Evolutionary conservation across 116 monocot genomes (phyloP), one percentile per base, ranked within the genome.

Genomic region (Papilionanthe hybrid): DNA sequence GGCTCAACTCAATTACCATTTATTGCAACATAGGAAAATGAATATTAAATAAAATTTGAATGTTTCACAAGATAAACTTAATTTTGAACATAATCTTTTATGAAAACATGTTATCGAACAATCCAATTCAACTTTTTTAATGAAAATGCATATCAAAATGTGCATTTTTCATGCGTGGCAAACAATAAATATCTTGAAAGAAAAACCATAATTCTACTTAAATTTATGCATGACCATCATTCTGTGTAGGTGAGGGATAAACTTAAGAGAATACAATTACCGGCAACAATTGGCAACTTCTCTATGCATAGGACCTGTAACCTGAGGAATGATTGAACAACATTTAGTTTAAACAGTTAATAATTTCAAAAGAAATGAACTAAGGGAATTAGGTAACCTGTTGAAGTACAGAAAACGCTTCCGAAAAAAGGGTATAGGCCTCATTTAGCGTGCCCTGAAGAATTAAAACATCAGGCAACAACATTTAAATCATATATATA

Each of bases 241-340:
- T 37, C 10, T 12, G 28, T 30, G 30, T 19, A 15, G 4, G 37
- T 37, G 37, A 68, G 20, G 27, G 3, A 68, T 12, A 69, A 69
- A 69, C 27, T 12, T 37, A 69, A 69, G 18, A 44, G 7, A 44
- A 29, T 22, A 73, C 5, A 45, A 22, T 9, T 86, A 94, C 98
- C 94, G 79, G 79, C 98, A 94, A 87, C 94, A 98, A 77, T 87
- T 98, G 67, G 98, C 98, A 58, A 93, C 98, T 67, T 98, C 98
- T 84, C 81, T 79, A 56, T 98, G 98, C 93, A 98, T 90, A 27
- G 98, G 98, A 48, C 98, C 98, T 72, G 98, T 98, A 67, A 98
- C 89, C 98, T 98, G 87, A 56, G 45, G 15, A 23, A 58, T 32
- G 55, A 44, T 12, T 50, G 73, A 73, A 43, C 73, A 73, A 73